Evolutionary conservation across 306 rosid genomes (phyloP).

Genomic region (Cyclanthera cordifolia): DNA sequence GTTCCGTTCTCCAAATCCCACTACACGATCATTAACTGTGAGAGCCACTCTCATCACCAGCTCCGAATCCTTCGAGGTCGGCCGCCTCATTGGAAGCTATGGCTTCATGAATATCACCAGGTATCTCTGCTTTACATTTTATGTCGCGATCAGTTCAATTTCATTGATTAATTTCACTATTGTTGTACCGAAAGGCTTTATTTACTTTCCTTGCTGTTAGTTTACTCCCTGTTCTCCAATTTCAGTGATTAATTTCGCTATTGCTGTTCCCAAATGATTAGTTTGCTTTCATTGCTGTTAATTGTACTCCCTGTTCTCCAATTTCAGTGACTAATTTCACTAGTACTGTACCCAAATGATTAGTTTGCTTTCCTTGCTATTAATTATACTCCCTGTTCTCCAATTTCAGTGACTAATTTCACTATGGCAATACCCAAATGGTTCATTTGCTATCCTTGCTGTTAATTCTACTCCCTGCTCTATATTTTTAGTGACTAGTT

Average conservation of each 20-base stretch:
- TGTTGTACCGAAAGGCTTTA: too few relatives aligned
- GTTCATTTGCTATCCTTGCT: background rate
- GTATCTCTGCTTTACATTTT: constrained; percentile 17
- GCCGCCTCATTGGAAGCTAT: constrained; percentile 73
- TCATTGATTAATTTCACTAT: too few relatives aligned
- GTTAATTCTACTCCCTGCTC: background rate
- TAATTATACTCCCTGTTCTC: background rate
- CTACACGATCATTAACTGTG: constrained; percentile 23
- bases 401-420: too few relatives aligned
- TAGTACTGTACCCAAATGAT: background rate
- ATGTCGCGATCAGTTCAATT: too few relatives aligned
- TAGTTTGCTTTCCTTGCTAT: background rate
- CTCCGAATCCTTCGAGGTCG: constrained; percentile 81
- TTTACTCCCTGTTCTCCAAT: too few relatives aligned
- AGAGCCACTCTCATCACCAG: constrained; percentile 39
- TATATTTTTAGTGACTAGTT: too few relatives aligned
- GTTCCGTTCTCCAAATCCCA: constrained; percentile 19
- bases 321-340: too few relatives aligned
- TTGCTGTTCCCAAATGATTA: background rate
- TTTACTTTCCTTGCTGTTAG: too few relatives aligned
- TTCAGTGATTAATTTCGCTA: too few relatives aligned
- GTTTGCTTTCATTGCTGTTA: background rate
- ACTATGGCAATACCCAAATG: too few relatives aligned
- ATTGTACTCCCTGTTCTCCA: background rate
- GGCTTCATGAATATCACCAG: constrained; percentile 89